Percentiles rank a stretch among this genome's conserved stretches.
Evolutionary conservation across 768 basidiomycete species (phyloP).

Genomic region (Mrakia gelida): DNA sequence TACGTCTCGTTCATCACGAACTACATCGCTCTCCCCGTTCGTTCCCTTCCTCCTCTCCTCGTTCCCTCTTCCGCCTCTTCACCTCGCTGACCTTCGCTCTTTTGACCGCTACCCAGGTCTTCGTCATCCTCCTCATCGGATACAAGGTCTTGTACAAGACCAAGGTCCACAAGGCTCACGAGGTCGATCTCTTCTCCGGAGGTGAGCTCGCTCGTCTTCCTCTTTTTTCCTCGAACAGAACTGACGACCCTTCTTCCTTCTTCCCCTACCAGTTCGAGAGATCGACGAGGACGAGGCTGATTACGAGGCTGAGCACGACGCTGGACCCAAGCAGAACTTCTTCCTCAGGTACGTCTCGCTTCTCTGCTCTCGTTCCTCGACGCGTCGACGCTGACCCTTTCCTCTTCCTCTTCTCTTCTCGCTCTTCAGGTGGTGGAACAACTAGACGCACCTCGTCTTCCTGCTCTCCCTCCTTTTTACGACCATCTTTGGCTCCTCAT

Average conservation of each 20-base stretch:
- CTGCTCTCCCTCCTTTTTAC: too few relatives aligned
- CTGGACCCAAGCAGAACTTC: conserved; percentile 22
- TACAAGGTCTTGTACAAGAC: conserved; percentile 49
- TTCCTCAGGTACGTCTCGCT: conserved; percentile 4
- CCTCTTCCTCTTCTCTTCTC: background rate
- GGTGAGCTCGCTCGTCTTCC: conserved; percentile 44
- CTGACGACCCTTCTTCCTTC: background rate
- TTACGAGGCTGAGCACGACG: conserved; percentile 50
- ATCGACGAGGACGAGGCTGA: conserved; percentile 63
- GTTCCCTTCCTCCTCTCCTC: background rate
- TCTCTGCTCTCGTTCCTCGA: background rate
- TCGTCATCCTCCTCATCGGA: conserved; percentile 50
- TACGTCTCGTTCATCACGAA: conserved; percentile 27
- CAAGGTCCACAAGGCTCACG: conserved; percentile 46
- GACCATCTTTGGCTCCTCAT: too few relatives aligned
- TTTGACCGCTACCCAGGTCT: conserved; percentile 51
- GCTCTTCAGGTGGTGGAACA: background rate
- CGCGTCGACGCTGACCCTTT: background rate
- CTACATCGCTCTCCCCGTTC: background rate
- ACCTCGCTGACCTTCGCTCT: conserved; percentile 35
- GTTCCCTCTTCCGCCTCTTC: background rate
- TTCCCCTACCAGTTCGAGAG: conserved; percentile 39
- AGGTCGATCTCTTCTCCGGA: conserved; percentile 57
- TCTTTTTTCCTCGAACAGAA: background rate
- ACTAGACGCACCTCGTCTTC: background rate